These are phyloP conservation scores for Elsinoe necatrix DNA, from an alignment of 2,329 filamentous ascomycete species.

Conservation along the genomic window DNA sequence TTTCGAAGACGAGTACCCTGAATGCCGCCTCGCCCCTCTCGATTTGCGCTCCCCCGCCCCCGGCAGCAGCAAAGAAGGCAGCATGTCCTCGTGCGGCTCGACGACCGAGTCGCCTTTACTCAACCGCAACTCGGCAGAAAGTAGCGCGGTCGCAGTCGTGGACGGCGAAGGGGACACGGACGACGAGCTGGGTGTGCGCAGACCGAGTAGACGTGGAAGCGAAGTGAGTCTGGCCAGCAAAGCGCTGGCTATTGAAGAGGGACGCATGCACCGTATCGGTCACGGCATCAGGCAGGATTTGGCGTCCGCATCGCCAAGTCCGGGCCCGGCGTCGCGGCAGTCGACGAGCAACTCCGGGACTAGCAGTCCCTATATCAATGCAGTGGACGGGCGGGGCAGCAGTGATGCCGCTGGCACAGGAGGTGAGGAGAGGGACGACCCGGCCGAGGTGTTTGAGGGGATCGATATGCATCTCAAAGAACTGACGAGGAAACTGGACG, in stretches of 20 bases:
- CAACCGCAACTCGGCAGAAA: conserved; percentile 26
- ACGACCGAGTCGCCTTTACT: background rate
- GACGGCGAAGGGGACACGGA: conserved; percentile 25
- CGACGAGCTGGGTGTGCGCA: conserved; percentile 31
- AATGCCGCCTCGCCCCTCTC: conserved; percentile 53
- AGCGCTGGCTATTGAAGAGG: conserved; percentile 59
- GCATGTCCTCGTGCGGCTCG: conserved; percentile 10
- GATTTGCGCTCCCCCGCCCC: conserved; percentile 20
- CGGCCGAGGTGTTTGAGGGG: conserved; percentile 13
- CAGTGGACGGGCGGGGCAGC: background rate
- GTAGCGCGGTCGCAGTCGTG: conserved; percentile 14
- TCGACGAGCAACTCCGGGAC: background rate
- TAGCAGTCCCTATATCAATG: background rate
- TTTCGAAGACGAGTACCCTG: conserved; percentile 93
- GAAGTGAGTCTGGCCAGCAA: conserved; percentile 61
- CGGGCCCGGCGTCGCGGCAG: background rate
- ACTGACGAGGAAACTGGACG: conserved; percentile 37
- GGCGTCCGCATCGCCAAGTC: background rate
- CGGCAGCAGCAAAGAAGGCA: conserved; percentile 15
- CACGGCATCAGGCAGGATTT: conserved; percentile 59
- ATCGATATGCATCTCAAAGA: conserved; percentile 25
- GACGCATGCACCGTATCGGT: conserved; percentile 59
- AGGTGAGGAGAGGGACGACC: conserved; percentile 29
- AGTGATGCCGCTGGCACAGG: conserved; percentile 19
- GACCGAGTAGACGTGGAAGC: conserved; percentile 50